Evolutionary conservation across 1,284 basidiomycete species (phyloP), one percentile per base, ranked within the genome.

Genomic region (Cutaneotrichosporon sp.): DNA sequence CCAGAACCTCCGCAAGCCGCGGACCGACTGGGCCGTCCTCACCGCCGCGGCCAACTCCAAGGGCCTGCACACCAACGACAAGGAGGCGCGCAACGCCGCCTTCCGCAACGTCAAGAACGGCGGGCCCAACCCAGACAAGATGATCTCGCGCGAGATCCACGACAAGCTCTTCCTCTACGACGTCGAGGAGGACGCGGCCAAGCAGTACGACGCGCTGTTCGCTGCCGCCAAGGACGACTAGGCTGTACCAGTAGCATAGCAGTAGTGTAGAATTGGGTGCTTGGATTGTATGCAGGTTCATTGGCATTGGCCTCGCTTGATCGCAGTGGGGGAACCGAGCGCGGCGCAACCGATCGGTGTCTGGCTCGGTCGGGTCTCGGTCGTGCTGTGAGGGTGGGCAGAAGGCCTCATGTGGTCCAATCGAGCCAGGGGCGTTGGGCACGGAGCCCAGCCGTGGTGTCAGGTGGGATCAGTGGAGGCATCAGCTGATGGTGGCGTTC

Each of bases 51-150:
- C 67, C 27, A 78, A 78, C 67, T 76, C 78, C 10, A 72, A 74
- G 53, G 74, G 73, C 25, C 70, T 80, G 6, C 77, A 77, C 58
- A 69, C 76, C 5, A 62, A 63, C 54, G 72, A 70, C 57, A 69
- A 66, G 52, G 67, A 66, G 47, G 63, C 66, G n/a, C 63, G 72
- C 51, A 66, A 72, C 63, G 60, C 62, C 16, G 64, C 64, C 13
- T 73, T 74, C 63, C 60, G 58, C 46, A 51, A 61, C 18, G 66
- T 66, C 7, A 61, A 66, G 53, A 68, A 67, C 54, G 61, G 70
- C 6, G 55, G 55, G 6, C 47, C 63, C n/a, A 72, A 72, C 54
- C 71, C 69, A 4, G 72, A 89, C 65, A 89, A 90, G 72, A 66
- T 66, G 64, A 60, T 66, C 58, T 60, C 58, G 27, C 58, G 69